These are phyloP conservation scores for Botrytis paeoniae DNA, from an alignment of 2,329 filamentous ascomycete genomes.

Conservation along the genomic window DNA sequence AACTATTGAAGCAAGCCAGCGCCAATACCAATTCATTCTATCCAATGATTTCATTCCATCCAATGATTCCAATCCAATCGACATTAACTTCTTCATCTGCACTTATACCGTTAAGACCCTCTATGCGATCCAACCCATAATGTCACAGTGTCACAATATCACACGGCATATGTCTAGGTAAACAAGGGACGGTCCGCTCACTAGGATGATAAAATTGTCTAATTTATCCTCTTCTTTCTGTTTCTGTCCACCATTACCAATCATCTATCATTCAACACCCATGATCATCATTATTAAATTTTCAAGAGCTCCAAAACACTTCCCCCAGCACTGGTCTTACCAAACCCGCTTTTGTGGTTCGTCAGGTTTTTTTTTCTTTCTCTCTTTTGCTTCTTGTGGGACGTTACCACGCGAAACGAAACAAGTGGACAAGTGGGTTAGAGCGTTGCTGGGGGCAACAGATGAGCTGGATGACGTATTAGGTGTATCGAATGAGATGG, in stretches of 20 bases:
- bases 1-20: background rate
- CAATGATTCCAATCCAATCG: background rate
- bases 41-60: background rate
- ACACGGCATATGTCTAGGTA: background rate
- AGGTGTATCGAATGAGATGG: background rate
- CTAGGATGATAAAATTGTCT: background rate
- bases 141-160: background rate
- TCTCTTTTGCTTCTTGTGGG: background rate
- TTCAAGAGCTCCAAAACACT: background rate
- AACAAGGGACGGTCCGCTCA: slow-evolving; percentile 15
- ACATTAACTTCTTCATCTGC: background rate
- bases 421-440: background rate
- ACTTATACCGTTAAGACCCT: background rate
- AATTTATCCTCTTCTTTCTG: slow-evolving; percentile 1
- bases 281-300: background rate
- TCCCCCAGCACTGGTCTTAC: background rate
- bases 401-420: background rate
- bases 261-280: background rate
- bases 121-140: background rate
- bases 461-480: background rate
- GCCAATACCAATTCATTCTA: background rate
- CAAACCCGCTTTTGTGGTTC: background rate
- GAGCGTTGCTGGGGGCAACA: background rate
- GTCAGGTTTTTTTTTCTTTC: background rate
- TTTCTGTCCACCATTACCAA: background rate